A percentile compares a stretch with the other conserved stretches of the same genome.
Evolutionary conservation across 2,329 filamentous ascomycete genomes (phyloP).

Genomic region (Apiospora marii): DNA sequence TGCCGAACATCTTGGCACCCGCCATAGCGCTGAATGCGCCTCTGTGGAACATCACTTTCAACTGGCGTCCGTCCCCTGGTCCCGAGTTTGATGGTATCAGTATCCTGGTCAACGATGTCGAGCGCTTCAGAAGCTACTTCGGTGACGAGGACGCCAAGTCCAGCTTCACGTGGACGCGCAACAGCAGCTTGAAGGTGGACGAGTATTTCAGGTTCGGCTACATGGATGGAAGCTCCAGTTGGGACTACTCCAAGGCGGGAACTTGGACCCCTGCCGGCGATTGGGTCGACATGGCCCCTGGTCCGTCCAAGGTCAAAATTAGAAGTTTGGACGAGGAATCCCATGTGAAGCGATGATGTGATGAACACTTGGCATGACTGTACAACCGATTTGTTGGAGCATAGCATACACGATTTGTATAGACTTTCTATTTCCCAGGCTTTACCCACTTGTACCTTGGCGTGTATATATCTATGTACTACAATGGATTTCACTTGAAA

Average conservation of each 20-base stretch:
- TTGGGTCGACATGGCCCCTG: constrained; percentile 72
- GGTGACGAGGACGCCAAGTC: constrained; percentile 57
- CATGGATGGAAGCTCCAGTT: constrained; percentile 69
- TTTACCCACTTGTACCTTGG: not conserved
- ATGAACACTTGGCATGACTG: not conserved
- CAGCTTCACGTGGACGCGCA: constrained; percentile 66
- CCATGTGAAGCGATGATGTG: not conserved
- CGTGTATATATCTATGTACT: too few species aligned
- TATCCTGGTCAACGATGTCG: constrained; percentile 85
- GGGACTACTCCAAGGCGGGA: constrained; percentile 80
- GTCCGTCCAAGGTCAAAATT: constrained; percentile 59
- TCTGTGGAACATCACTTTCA: constrained; percentile 72
- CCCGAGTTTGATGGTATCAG: constrained; percentile 76
- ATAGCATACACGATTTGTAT: not conserved
- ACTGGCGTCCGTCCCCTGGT: constrained; percentile 56
- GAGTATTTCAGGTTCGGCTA: constrained; percentile 84
- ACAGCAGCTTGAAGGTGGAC: constrained; percentile 53
- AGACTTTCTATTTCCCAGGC: not conserved
- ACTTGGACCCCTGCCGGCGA: constrained; percentile 69
- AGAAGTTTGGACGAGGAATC: constrained; percentile 31
- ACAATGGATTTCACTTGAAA: not conserved
- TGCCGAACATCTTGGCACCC: constrained; percentile 62
- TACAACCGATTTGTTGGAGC: not conserved
- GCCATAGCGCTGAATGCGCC: constrained; percentile 53
- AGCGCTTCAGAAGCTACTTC: constrained; percentile 78